Evolutionary conservation across 2,329 filamentous ascomycete species (phyloP).

Genomic region (Metarhizium guizhouense): DNA sequence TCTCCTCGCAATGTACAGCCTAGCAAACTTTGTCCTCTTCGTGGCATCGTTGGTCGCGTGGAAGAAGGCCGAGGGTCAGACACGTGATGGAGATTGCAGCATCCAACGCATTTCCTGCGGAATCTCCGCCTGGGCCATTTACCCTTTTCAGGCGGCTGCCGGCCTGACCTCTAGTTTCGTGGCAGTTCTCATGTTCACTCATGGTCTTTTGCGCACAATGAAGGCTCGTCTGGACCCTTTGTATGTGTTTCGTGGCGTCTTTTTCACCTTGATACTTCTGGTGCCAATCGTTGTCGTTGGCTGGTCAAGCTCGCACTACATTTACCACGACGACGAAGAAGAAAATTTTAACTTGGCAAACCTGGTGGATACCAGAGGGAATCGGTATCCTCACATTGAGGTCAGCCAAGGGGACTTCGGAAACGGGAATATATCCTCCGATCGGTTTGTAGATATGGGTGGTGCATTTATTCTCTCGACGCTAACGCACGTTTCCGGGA

Average conservation of each 20-base stretch:
- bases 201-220: slow-evolving; percentile 5
- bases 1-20: slow-evolving; percentile 12
- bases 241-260: slow-evolving; percentile 17
- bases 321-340: neutral
- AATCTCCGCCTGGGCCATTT: slow-evolving; percentile 8
- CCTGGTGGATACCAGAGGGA: no score
- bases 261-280: slow-evolving; percentile 14
- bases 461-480: slow-evolving; percentile 1
- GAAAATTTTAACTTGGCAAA: neutral
- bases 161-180: slow-evolving; percentile 9
- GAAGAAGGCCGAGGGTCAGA: neutral
- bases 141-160: slow-evolving; percentile 11
- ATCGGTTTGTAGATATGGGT: no score
- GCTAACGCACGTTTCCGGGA: neutral
- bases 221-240: slow-evolving; percentile 5
- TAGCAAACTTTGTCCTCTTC: slow-evolving; percentile 14
- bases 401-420: no score
- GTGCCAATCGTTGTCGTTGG: slow-evolving; percentile 9
- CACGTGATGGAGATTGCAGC: neutral
- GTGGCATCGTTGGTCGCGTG: slow-evolving; percentile 10
- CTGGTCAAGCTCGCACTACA: slow-evolving; percentile 5
- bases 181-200: slow-evolving; percentile 9
- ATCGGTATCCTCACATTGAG: no score
- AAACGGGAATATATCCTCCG: no score
- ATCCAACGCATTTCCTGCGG: neutral